Percentiles rank a stretch among this genome's conserved stretches.
These are phyloP conservation scores for Alternaria burnsii DNA, from an alignment of 2,329 filamentous ascomycete species.

Conservation along the genomic window DNA sequence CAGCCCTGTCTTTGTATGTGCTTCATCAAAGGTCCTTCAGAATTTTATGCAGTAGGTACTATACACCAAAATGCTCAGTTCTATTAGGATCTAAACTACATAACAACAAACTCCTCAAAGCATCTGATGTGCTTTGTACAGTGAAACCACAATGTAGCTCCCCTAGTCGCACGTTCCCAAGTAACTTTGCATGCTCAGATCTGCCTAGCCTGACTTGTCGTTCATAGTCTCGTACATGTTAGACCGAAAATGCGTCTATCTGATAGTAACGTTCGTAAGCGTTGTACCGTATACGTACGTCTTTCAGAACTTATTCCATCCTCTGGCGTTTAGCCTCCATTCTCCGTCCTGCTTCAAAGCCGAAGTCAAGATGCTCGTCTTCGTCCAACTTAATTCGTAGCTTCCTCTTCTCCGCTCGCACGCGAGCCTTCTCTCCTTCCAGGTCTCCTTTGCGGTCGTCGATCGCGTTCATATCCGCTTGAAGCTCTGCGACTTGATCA, in stretches of 20 bases:
- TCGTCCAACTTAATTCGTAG: background rate
- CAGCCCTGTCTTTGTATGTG: background rate
- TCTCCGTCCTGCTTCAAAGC: slow-evolving; percentile 11
- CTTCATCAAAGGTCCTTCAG: background rate
- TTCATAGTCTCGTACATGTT: background rate
- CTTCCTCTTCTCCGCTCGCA: background rate
- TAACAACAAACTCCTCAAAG: background rate
- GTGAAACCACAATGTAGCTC: background rate
- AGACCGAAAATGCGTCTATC: background rate
- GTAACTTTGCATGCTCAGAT: background rate
- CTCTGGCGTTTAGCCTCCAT: slow-evolving; percentile 9
- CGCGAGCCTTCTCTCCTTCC: background rate
- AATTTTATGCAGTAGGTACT: background rate
- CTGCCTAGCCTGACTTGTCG: background rate
- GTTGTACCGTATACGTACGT: background rate
- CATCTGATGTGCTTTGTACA: background rate
- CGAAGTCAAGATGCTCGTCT: slow-evolving; percentile 11
- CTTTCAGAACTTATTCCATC: background rate
- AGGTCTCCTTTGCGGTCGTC: background rate
- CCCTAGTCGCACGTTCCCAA: background rate
- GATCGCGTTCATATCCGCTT: background rate
- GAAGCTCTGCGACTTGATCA: background rate
- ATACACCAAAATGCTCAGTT: background rate
- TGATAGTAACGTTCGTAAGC: background rate
- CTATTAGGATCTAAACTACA: background rate